Conservation (phyloP, 148 eudicot genomes). For the Cornus suecica region DNA sequence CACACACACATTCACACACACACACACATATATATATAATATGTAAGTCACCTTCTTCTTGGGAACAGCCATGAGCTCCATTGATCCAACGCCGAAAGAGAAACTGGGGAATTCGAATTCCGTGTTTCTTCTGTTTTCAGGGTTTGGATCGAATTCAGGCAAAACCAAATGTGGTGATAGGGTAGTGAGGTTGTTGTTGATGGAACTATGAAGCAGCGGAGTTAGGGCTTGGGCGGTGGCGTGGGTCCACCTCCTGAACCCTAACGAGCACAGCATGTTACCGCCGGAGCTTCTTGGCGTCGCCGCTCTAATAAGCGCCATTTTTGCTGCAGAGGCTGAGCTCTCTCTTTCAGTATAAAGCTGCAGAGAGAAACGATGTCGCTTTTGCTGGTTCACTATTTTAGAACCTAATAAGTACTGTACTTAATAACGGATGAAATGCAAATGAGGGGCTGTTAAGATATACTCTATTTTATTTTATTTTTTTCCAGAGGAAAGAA, state of each 20-base stretch:
- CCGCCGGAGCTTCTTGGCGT: constrained; percentile 19
- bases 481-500: no score
- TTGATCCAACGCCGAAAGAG: constrained; percentile 41
- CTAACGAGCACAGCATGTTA: constrained; percentile 16
- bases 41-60: constrained; percentile 49
- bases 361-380: no score
- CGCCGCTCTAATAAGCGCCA: constrained; percentile 44
- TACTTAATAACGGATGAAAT: no score
- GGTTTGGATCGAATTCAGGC: constrained; percentile 21
- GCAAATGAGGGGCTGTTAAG: no score
- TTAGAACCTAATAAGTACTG: no score
- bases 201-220: constrained; percentile 28
- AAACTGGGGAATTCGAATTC: constrained; percentile 31
- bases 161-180: constrained; percentile 18
- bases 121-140: constrained; percentile 10
- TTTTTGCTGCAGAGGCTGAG: constrained; percentile 9
- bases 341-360: no score
- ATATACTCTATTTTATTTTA: no score
- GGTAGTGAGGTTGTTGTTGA: constrained; percentile 15
- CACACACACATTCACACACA: no score
- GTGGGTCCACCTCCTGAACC: constrained; percentile 44
- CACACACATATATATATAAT: no score
- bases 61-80: constrained; percentile 88
- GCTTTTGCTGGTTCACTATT: no score
- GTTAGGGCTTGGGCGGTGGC: constrained; percentile 39